These are phyloP conservation scores for Xylaria nigripes DNA, from an alignment of 495 filamentous ascomycete species.

Conservation along the genomic window DNA sequence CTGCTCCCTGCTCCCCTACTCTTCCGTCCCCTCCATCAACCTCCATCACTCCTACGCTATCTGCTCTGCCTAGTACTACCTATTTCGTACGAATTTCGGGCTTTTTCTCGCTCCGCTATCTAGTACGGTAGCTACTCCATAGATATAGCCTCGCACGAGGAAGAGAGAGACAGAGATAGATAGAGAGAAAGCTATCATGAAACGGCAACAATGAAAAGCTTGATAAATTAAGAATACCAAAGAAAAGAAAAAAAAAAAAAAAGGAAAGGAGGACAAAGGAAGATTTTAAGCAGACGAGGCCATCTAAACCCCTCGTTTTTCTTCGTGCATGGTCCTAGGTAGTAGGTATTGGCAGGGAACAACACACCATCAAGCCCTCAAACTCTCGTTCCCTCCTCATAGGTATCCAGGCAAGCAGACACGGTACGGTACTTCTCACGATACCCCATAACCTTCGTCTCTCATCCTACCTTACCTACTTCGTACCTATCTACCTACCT, in stretches of 20 bases:
- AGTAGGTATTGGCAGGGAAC: constrained; percentile 6
- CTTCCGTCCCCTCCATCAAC: background rate
- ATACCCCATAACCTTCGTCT: too few relatives aligned
- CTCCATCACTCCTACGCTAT: too few relatives aligned
- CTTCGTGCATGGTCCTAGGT: background rate
- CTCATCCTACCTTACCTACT: too few relatives aligned
- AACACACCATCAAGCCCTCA: background rate
- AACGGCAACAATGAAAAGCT: background rate
- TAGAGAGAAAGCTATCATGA: background rate
- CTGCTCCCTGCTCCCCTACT: background rate
- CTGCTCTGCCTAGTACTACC: too few relatives aligned
- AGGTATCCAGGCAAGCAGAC: too few relatives aligned
- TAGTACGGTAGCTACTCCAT: too few relatives aligned
- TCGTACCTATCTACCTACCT: too few relatives aligned
- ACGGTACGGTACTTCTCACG: too few relatives aligned
- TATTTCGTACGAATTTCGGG: too few relatives aligned
- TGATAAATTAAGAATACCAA: background rate
- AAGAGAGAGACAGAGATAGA: background rate
- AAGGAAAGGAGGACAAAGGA: background rate
- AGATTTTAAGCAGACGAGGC: background rate
- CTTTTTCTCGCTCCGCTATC: too few relatives aligned
- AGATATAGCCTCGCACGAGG: too few relatives aligned
- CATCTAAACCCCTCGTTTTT: background rate
- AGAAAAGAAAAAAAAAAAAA: background rate
- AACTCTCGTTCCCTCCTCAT: background rate